These are phyloP conservation scores for Eucalyptus dawsonii DNA, from an alignment of 345 rosid species.

Conservation along the genomic window DNA sequence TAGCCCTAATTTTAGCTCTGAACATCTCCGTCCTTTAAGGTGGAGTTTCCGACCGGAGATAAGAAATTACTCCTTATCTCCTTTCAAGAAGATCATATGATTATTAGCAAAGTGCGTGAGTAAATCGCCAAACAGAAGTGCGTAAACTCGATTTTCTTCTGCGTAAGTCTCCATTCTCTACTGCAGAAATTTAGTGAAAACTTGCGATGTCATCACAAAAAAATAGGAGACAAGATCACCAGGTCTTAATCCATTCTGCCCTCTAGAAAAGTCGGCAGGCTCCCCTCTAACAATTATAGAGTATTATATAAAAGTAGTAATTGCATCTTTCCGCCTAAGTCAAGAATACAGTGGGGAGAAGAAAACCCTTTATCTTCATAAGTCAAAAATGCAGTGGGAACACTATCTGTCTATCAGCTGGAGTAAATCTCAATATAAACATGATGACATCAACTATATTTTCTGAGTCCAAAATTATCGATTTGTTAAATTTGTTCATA, in stretches of 20 bases:
- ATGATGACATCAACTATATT: rapidly evolving
- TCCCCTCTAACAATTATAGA: background rate
- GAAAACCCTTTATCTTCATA: no score
- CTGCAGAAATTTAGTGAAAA: background rate
- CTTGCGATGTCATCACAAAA: background rate
- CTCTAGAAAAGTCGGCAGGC: no score
- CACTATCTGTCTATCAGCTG: no score
- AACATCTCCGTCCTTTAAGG: background rate
- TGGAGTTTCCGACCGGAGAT: background rate
- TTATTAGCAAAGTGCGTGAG: background rate
- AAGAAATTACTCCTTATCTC: background rate
- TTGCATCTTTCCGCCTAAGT: no score
- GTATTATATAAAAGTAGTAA: no score
- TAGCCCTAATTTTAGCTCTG: background rate
- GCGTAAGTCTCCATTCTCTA: background rate
- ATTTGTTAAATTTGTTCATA: background rate
- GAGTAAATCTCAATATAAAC: background rate
- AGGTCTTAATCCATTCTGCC: background rate
- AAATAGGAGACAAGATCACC: background rate
- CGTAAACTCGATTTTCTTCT: background rate
- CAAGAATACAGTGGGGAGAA: no score
- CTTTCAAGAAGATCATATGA: rapidly evolving
- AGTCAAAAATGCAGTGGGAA: no score
- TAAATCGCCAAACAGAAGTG: background rate
- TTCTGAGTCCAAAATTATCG: background rate